Evolutionary conservation across 345 rosid species (phyloP), one percentile per base, ranked within the genome.

Genomic region (Hirschfeldia incana): DNA sequence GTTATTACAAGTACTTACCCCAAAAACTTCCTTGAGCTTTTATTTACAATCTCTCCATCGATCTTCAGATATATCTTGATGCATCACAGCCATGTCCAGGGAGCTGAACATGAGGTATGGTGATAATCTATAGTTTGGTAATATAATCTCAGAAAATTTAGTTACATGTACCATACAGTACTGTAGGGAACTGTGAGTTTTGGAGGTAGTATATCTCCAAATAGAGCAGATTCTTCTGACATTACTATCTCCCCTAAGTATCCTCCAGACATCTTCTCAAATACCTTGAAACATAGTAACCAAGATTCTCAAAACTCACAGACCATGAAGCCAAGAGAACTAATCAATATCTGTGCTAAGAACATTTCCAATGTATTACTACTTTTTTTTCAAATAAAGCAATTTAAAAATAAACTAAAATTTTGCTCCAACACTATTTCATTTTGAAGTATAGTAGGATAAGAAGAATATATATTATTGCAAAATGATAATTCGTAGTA

Each of bases 161-260:
- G 4, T 59, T 39, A 1, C 3, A 84, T 5, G 6, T 49, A 89
- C 94, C 89, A 82, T 72, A 90, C 76, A 53, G 80, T 21, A 21
- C 21, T 58, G 84, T 82, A 85, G 10, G 93, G 94, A 74, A 64
- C 44, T 12, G 9, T 60, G 44, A 92, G 89, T 70, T 85, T 87
- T 80, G 77, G 67, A 59, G 92, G 92, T 53, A 84, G 71, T 26
- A 3, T 9, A 13, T 74, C 81, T 66, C 94, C 97, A 74, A 91
- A 91, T 36, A 92, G 78, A 15, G 81, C 81, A 63, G 91, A 73
- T 69, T 92, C 90, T 49, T 76, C 57, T 15, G 91, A 89, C 91
- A 92, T 85, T 77, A 86, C 91, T 73, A 87, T 83, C 82, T 92
- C 94, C 78, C 97, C 94, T 81, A 92, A 75, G 78, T 87, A 87